Evolutionary conservation across 495 filamentous ascomycete genomes (phyloP).

Genomic region (Oidiodendron maius): DNA sequence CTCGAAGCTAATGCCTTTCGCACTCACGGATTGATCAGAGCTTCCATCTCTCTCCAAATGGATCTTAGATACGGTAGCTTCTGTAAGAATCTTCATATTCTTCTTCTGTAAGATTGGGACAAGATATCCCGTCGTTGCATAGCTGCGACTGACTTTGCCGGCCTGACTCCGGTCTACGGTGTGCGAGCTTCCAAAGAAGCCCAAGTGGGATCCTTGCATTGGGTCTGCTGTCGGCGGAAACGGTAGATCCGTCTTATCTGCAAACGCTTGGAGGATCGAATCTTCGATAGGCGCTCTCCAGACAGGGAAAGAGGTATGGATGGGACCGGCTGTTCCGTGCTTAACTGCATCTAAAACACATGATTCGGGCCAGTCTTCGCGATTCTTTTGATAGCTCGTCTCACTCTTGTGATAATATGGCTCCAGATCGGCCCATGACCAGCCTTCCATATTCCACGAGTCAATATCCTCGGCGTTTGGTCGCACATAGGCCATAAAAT

Average conservation of each 20-base stretch:
- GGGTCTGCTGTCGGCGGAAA: not conserved
- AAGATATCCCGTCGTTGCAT: slow-evolving; percentile 42
- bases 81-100: slow-evolving; percentile 7
- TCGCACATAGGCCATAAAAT: slow-evolving; percentile 36
- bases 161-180: slow-evolving; percentile 1
- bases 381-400: not conserved
- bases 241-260: not conserved
- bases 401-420: slow-evolving; percentile 50
- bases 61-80: slow-evolving; percentile 8
- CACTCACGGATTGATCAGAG: not conserved
- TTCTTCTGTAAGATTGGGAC: slow-evolving; percentile 34
- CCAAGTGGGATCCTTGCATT: slow-evolving; percentile 4
- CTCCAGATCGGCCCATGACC: slow-evolving; percentile 35
- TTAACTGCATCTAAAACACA: slow-evolving; percentile 29
- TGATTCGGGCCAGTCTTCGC: slow-evolving; percentile 27
- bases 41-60: slow-evolving; percentile 40
- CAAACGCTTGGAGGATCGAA: not conserved
- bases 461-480: slow-evolving; percentile 30
- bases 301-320: slow-evolving; percentile 48
- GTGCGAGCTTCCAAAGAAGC: not conserved
- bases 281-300: slow-evolving; percentile 39
- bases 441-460: slow-evolving; percentile 28
- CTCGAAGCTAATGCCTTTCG: slow-evolving; percentile 14
- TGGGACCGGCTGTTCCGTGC: slow-evolving; percentile 35
- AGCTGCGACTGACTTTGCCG: slow-evolving; percentile 34